Evolutionary conservation across 108 stramenopile genomes (phyloP).

Genomic region (Aurantiochytrium sp.): DNA sequence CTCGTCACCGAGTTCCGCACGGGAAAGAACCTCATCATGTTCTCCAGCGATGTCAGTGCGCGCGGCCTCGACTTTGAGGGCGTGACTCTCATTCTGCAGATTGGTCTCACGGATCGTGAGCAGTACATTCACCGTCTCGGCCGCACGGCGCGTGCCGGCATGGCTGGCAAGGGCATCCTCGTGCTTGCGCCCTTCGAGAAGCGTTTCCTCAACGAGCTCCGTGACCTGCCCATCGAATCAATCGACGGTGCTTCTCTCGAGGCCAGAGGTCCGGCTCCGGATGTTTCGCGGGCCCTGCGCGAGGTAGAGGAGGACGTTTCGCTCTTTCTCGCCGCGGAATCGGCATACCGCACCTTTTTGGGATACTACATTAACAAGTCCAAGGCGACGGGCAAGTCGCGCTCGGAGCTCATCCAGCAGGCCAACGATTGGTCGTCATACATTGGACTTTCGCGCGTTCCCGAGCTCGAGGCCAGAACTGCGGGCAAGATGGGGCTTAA

Average conservation of each 20-base stretch:
- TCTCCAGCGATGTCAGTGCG: constrained; percentile 80
- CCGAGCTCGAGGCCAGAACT: constrained; percentile 61
- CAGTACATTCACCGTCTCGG: constrained; percentile 93
- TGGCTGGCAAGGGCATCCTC: constrained; percentile 38
- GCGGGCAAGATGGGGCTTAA: constrained; percentile 78
- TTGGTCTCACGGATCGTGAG: constrained; percentile 67
- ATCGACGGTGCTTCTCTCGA: background rate
- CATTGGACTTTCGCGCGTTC: constrained; percentile 55
- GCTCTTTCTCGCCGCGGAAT: constrained; percentile 28
- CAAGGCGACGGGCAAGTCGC: constrained; percentile 35
- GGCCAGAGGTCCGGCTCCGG: background rate
- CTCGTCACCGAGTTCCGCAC: constrained; percentile 59
- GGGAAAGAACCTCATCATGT: constrained; percentile 51
- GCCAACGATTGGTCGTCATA: constrained; percentile 46
- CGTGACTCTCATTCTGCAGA: constrained; percentile 68
- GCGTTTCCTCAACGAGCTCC: constrained; percentile 15
- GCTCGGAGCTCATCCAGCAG: constrained; percentile 41
- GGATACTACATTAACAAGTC: constrained; percentile 74
- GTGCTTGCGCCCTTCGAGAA: constrained; percentile 36
- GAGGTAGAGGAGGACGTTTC: background rate
- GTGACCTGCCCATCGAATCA: background rate
- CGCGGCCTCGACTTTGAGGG: constrained; percentile 81
- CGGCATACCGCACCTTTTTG: constrained; percentile 63
- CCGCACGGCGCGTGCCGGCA: constrained; percentile 80
- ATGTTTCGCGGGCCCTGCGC: background rate